Evolutionary conservation across 768 basidiomycete species (phyloP), one percentile per base, ranked within the genome.

Genomic region (Tephrocybe sp.): DNA sequence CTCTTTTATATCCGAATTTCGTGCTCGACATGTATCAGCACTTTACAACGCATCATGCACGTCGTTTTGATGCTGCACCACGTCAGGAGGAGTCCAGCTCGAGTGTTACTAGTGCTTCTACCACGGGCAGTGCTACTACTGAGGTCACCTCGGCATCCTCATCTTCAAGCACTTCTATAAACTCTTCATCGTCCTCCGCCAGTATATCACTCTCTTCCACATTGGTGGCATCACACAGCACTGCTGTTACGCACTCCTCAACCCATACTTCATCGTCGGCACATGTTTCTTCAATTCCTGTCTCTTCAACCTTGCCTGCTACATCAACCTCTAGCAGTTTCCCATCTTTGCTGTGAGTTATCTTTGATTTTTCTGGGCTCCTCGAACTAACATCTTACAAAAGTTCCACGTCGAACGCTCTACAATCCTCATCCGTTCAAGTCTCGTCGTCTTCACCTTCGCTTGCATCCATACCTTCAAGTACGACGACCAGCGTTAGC

Each of bases 41-140:
- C 45, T 16, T 49, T 5, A 38, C 49, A 42, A 26, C 36, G 36
- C 41, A 32, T 36, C 53, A 48, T 22, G 36, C 41, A 41, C 56
- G 53, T 47, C 56, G 40, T 48, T 39, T 26, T 30, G 40, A 46
- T n/a, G 30, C 45, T 42, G 41, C 33, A 6, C 48, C 58, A 34
- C 49, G 50, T 10, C 55, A 54, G 41, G 39, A 17, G 6, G 34
- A 31, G 20, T 30, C 5, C 19, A 41, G 31, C 13, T 17, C 34
- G 13, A 40, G 12, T 12, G 13, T 41, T 10, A 17, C 8, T 16
- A 32, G 22, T 36, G 19, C 14, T 38, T 32, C 36, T 31, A 38
- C 30, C 1, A 38, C 26, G 3, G 10, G 2, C 4, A 26, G 26
- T 26, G 26, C 23, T 32, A 35, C 33, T 44, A 5, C 20, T 26